Conservation (phyloP, 1,139 yeast species). For the Zygotorulaspora mrakii region DNA sequence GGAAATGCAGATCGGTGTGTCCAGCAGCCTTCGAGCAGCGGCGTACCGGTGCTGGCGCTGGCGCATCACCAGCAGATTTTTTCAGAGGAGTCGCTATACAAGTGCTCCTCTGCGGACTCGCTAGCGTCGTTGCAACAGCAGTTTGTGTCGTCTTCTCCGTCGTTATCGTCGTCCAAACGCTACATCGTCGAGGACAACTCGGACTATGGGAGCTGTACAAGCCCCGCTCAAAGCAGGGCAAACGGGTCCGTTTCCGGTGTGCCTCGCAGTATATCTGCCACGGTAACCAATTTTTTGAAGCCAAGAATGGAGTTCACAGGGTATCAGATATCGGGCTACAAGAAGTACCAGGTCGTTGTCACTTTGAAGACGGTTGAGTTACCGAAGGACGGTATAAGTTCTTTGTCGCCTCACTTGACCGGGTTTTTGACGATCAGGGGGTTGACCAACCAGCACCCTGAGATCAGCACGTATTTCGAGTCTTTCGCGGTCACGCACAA, state of each 20-base stretch:
- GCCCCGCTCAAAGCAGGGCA: too few species aligned
- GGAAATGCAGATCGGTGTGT: neutral
- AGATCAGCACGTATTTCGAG: conserved; percentile 79
- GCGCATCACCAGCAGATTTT: conserved; percentile 10
- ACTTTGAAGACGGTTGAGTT: conserved; percentile 30
- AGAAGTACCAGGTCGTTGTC: conserved; percentile 34
- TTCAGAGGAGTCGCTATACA: conserved; percentile 13
- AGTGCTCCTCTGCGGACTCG: conserved; percentile 25
- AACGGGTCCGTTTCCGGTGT: too few species aligned
- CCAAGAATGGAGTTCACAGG: conserved; percentile 33
- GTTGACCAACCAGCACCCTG: conserved; percentile 70
- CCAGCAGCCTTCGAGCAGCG: neutral
- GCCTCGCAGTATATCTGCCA: conserved; percentile 4
- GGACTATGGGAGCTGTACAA: too few species aligned
- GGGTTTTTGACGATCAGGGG: conserved; percentile 82
- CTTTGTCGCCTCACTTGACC: conserved; percentile 44
- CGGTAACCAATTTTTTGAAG: conserved; percentile 23
- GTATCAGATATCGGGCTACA: conserved; percentile 36
- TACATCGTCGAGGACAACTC: conserved; percentile 10
- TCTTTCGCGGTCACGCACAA: conserved; percentile 76
- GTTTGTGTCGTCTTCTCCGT: conserved; percentile 11
- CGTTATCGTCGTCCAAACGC: conserved; percentile 8
- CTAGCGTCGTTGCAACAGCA: conserved; percentile 22
- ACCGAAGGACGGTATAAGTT: conserved; percentile 18
- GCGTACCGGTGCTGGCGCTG: conserved; percentile 4